These are phyloP conservation scores for Sphagnum magellanicum DNA, from an alignment of 228 moss, liverwort and hornwort species.

Conservation along the genomic window DNA sequence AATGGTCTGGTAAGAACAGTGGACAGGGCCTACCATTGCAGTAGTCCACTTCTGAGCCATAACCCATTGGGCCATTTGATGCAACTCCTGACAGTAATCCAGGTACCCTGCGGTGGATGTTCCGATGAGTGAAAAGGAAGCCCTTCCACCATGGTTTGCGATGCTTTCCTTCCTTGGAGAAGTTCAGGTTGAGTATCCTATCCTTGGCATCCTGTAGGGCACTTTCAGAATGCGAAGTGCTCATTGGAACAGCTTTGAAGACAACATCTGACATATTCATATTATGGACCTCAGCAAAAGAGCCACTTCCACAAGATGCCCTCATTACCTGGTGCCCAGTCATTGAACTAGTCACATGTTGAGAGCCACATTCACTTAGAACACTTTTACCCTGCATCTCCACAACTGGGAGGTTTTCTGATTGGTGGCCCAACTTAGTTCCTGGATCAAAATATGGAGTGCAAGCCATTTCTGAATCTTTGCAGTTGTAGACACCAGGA, in stretches of 20 bases:
- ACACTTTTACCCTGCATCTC: conserved; percentile 54
- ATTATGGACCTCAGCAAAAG: conserved; percentile 24
- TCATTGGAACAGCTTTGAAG: conserved; percentile 7
- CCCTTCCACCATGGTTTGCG: conserved; percentile 81
- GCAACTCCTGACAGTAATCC: conserved; percentile 12
- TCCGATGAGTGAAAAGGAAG: conserved; percentile 52
- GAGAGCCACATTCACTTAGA: conserved; percentile 28
- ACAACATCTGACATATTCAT: conserved; percentile 18
- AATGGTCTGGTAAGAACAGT: conserved; percentile 21
- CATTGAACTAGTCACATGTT: conserved; percentile 18
- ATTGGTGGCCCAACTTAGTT: conserved; percentile 14
- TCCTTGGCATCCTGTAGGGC: conserved; percentile 20
- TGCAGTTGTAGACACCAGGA: conserved; percentile 59
- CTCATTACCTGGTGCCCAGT: conserved; percentile 30
- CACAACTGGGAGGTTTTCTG: conserved; percentile 18
- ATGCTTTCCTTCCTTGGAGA: conserved; percentile 13
- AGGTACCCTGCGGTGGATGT: conserved; percentile 29
- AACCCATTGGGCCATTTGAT: conserved; percentile 32
- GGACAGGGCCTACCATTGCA: conserved; percentile 23
- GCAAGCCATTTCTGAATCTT: conserved; percentile 29
- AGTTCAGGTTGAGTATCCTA: conserved; percentile 18
- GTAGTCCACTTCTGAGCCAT: conserved; percentile 61
- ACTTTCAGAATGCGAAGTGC: conserved; percentile 43
- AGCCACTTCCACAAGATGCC: conserved; percentile 38
- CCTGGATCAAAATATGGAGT: conserved; percentile 29